Conservation (phyloP, 2,329 filamentous ascomycete genomes). For the Fusarium dimerum region DNA sequence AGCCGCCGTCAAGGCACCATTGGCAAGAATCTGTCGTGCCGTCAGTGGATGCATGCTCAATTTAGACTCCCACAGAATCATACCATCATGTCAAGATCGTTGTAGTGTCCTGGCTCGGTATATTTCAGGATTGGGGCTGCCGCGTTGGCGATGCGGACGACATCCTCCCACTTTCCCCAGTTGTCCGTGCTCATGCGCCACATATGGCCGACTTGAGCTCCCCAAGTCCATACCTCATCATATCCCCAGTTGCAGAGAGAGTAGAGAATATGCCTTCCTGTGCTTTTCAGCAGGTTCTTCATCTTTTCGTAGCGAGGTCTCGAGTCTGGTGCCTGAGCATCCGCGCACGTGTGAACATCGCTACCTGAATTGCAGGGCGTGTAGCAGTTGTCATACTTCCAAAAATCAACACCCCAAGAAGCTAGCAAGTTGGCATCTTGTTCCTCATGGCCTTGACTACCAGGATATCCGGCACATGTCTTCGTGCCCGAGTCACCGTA, state of each 20-base stretch:
- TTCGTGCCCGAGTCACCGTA: conserved; percentile 8
- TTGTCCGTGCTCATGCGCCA: conserved; percentile 14
- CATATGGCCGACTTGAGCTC: conserved; percentile 12
- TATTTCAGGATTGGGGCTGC: too few relatives aligned
- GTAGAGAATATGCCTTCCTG: conserved; percentile 13
- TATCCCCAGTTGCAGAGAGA: conserved; percentile 16
- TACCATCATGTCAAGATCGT: too few relatives aligned
- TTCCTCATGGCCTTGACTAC: conserved; percentile 12
- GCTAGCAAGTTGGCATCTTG: conserved; percentile 11
- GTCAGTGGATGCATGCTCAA: too few relatives aligned
- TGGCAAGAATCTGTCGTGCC: too few relatives aligned
- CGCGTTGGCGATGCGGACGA: too few relatives aligned
- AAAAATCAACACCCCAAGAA: conserved; percentile 15
- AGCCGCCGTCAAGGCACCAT: too few relatives aligned
- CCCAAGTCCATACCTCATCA: conserved; percentile 16
- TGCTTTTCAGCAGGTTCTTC: conserved; percentile 6
- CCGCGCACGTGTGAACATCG: too few relatives aligned
- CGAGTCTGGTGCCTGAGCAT: neutral
- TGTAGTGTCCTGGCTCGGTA: too few relatives aligned
- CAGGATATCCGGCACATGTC: conserved; percentile 13
- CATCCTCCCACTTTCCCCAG: too few relatives aligned
- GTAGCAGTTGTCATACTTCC: conserved; percentile 18
- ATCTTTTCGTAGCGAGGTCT: conserved; percentile 6
- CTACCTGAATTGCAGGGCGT: conserved; percentile 5
- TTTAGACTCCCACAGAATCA: too few relatives aligned